A percentile compares a stretch with the other conserved stretches of the same genome.
Conservation (phyloP, 768 basidiomycete genomes). For the Goffeauzyma gilvescens region DNA sequence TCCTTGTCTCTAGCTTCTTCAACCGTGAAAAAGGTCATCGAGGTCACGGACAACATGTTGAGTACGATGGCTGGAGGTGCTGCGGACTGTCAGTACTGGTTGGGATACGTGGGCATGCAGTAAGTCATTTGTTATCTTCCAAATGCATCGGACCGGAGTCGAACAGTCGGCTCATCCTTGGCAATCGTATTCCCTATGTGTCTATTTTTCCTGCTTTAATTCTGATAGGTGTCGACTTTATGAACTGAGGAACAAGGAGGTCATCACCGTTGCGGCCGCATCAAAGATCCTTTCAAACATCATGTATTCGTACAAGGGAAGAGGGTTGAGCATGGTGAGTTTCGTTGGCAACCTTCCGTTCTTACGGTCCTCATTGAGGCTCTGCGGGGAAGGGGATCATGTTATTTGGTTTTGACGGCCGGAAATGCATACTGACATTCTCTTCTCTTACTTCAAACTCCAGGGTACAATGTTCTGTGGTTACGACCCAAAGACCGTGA, state of each 20-base stretch:
- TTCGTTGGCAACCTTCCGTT: background rate
- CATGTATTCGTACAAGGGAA: constrained; percentile 94
- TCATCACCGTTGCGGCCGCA: constrained; percentile 97
- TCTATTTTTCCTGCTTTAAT: too few species aligned
- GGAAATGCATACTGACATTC: too few species aligned
- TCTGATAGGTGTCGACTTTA: constrained; percentile 88
- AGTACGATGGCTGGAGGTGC: constrained; percentile 99
- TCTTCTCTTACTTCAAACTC: too few species aligned
- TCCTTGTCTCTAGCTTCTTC: constrained; percentile 49
- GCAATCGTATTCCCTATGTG: too few species aligned
- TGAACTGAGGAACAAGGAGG: constrained; percentile 82
- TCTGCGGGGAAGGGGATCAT: background rate
- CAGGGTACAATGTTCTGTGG: constrained; percentile 99
- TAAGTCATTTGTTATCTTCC: too few species aligned
- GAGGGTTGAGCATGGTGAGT: constrained; percentile 95
- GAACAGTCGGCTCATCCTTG: too few species aligned
- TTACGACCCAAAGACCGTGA: constrained; percentile 94
- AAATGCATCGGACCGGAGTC: too few species aligned
- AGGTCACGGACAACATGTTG: constrained; percentile 96
- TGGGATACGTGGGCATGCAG: too few species aligned
- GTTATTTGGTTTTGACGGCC: background rate
- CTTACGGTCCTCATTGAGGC: too few species aligned
- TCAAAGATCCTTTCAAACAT: constrained; percentile 94
- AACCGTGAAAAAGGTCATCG: constrained; percentile 98
- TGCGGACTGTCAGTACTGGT: constrained; percentile 42